Base-by-base conservation (phyloP, 495 filamentous ascomycete genomes). In the Chlorociboria aeruginascens region DNA sequence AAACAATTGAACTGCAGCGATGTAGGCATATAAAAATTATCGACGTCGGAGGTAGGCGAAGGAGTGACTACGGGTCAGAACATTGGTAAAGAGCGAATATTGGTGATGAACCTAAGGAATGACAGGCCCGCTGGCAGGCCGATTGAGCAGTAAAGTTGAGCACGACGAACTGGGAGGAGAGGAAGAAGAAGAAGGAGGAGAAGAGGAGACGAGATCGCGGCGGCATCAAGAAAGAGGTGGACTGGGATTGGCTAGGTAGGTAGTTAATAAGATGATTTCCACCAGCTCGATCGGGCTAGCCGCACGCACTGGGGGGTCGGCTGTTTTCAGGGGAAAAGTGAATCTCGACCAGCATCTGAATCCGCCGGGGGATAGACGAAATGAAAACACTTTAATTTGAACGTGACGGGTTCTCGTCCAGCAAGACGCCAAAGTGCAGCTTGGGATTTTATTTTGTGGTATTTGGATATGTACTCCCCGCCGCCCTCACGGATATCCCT, bases 121-220 rank as follows among this genome's bases (percentile, higher is more conserved):
- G 56, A 50, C 51, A 53, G 37, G 48, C 56, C 56, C 49, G 47
- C 56, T 55, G 39, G 52, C 52, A 53, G 56, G 52, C 52, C 28
- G 32, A 42, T 13, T 34, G 11, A 32, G 25, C 8, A 32, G 13
- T 36, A 39, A 44, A 11, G 44, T 42, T 12, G 29, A 16, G n/a
- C 28, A 40, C 33, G 20, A 45, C 32, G 40, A 14, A 8, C 11
- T 36, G 17, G 16, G 50, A 53, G 39, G 50, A 43, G 32, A 3
- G 14, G 32, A 3, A 13, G 37, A 36, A 48, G 46, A 52, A 32
- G 35, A 45, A 40, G 13, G 17, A 28, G 40, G 20, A 54, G 37
- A 34, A 20, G 46, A 29, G 34, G 8, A 32, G 35, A 17, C 41
- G 35, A 28, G 40, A 20, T 1, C 11, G 40, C 25, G 3, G 16